phyloP scores from a whole-genome alignment of 2,329 filamentous ascomycete species.

The Hypocreales sp. region DNA sequence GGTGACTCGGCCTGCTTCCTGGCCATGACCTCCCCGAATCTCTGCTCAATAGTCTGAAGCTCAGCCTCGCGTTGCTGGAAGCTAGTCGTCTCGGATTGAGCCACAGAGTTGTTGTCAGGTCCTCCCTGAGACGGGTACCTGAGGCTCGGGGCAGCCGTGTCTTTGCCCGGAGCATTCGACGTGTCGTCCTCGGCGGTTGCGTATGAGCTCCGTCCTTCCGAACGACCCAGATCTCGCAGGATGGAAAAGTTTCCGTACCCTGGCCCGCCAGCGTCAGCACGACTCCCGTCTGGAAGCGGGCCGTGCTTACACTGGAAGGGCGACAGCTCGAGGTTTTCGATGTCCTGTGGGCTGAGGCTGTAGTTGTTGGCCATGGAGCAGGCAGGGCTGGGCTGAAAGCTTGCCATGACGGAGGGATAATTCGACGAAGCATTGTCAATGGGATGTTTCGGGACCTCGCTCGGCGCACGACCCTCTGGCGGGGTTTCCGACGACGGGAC shows the following conservation, averaged over 20 bases:
- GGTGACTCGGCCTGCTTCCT: conserved; percentile 12
- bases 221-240: conserved; percentile 5
- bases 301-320: conserved; percentile 16
- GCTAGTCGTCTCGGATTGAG: conserved; percentile 20
- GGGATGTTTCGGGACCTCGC: background rate
- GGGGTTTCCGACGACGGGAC: background rate
- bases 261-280: conserved; percentile 1
- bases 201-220: conserved; percentile 11
- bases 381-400: conserved; percentile 17
- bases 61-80: conserved; percentile 22
- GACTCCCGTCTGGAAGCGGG: background rate
- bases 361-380: conserved; percentile 11
- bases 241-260: conserved; percentile 9
- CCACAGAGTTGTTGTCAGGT: conserved; percentile 4
- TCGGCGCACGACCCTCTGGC: background rate
- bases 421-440: conserved; percentile 13
- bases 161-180: background rate
- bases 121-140: background rate
- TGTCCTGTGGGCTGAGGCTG: conserved; percentile 14
- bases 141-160: background rate
- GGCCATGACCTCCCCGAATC: conserved; percentile 20
- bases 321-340: conserved; percentile 18
- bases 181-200: conserved; percentile 9
- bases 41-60: conserved; percentile 21
- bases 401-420: conserved; percentile 17